Conservation (phyloP, 2,329 filamentous ascomycete genomes). For the Sordariomycetes sp. region DNA sequence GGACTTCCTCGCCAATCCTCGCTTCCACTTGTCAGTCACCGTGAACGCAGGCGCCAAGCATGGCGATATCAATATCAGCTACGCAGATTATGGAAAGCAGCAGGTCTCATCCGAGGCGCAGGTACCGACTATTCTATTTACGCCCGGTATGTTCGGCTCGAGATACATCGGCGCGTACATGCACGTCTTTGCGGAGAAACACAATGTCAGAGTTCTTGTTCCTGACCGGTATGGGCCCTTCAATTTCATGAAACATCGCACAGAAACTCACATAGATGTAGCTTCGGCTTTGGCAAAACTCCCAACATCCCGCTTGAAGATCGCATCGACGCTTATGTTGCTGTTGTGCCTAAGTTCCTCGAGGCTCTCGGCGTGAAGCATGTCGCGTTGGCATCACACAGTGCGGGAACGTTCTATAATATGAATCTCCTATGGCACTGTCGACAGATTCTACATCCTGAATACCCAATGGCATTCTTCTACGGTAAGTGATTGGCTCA, state of each 20-base stretch:
- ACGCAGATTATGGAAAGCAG: slow-evolving; percentile 12
- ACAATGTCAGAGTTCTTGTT: slow-evolving; percentile 20
- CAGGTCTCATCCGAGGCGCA: slow-evolving; percentile 10
- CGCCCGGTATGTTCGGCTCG: slow-evolving; percentile 17
- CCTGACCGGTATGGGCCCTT: slow-evolving; percentile 16
- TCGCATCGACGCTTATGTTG: slow-evolving; percentile 13
- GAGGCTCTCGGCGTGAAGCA: slow-evolving; percentile 20
- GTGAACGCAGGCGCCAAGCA: slow-evolving; percentile 11
- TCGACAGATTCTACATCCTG: slow-evolving; percentile 14
- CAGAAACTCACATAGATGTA: slow-evolving; percentile 1
- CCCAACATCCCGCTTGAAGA: slow-evolving; percentile 9
- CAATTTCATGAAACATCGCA: slow-evolving; percentile 4
- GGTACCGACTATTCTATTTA: slow-evolving; percentile 15
- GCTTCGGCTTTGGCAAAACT: slow-evolving; percentile 16
- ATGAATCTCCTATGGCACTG: slow-evolving; percentile 17
- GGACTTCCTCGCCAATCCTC: slow-evolving; percentile 12
- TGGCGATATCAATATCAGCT: slow-evolving; percentile 13
- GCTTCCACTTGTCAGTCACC: slow-evolving; percentile 16
- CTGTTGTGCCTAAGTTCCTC: slow-evolving; percentile 21
- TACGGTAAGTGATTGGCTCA: slow-evolving; percentile 1
- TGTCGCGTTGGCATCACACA: slow-evolving; percentile 19
- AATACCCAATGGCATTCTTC: slow-evolving; percentile 11
- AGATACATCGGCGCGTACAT: slow-evolving; percentile 18
- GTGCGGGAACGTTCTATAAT: slow-evolving; percentile 19
- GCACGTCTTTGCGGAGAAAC: slow-evolving; percentile 18